Evolutionary conservation across 768 basidiomycete species (phyloP).

Genomic region (Leccinum subtestaceum): DNA sequence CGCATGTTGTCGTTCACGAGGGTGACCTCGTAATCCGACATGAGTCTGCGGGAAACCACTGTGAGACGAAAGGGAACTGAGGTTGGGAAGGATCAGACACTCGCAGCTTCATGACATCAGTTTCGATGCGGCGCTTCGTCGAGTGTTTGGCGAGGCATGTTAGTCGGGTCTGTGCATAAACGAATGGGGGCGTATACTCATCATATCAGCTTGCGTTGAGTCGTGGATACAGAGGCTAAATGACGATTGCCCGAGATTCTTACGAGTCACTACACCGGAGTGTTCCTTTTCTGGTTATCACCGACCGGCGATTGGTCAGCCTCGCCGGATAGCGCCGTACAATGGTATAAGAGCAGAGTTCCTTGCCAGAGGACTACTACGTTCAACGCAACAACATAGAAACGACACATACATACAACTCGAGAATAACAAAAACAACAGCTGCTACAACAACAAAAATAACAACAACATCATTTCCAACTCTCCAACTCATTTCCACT

Average conservation of each 20-base stretch:
- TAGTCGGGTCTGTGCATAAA: constrained; percentile 23
- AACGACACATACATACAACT: constrained; percentile 16
- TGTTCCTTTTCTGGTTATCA: constrained; percentile 19
- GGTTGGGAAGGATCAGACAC: constrained; percentile 19
- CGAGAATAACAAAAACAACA: constrained; percentile 2
- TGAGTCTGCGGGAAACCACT: constrained; percentile 59
- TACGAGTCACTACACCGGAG: constrained; percentile 13
- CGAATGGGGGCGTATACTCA: constrained; percentile 43
- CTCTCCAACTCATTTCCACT: background rate
- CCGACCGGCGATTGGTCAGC: constrained; percentile 3
- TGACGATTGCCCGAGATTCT: constrained; percentile 13
- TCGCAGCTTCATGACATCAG: constrained; percentile 99
- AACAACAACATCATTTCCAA: constrained; percentile 8
- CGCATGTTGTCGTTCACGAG: constrained; percentile 99
- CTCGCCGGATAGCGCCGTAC: background rate
- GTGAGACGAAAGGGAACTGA: constrained; percentile 10
- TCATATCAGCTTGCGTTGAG: constrained; percentile 45
- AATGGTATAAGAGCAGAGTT: constrained; percentile 7
- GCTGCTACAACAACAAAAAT: background rate
- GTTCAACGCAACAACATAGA: constrained; percentile 20
- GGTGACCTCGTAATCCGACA: constrained; percentile 98
- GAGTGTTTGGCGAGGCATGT: constrained; percentile 48
- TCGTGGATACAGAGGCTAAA: constrained; percentile 13
- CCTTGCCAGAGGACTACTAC: constrained; percentile 15
- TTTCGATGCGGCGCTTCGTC: constrained; percentile 94